These are phyloP conservation scores for Trifolium dubium DNA, from an alignment of 306 rosid species.

Conservation along the genomic window DNA sequence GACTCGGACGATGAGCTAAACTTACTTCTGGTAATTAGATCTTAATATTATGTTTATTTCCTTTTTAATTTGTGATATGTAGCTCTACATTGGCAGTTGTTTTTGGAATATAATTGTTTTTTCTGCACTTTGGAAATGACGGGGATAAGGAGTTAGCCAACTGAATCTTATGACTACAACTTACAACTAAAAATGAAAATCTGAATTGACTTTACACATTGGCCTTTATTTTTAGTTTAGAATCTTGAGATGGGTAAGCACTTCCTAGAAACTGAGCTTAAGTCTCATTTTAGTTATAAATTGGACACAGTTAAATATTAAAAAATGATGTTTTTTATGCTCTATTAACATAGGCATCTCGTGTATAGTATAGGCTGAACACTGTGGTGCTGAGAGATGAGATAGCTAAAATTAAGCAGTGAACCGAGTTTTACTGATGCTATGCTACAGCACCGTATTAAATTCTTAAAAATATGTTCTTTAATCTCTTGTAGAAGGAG, in stretches of 20 bases:
- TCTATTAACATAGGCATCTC: constrained; percentile 33
- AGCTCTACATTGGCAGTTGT: constrained; percentile 9
- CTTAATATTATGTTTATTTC: constrained; percentile 11
- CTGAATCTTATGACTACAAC: constrained; percentile 20
- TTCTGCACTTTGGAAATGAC: constrained; percentile 8
- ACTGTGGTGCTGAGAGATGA: constrained; percentile 11
- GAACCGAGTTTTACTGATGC: constrained; percentile 16
- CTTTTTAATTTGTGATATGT: constrained; percentile 29
- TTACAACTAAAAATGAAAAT: background rate
- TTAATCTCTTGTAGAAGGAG: constrained; percentile 63
- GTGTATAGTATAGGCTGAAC: constrained; percentile 10
- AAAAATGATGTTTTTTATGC: background rate
- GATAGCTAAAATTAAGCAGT: constrained; percentile 26
- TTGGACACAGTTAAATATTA: constrained; percentile 20
- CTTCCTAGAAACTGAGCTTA: constrained; percentile 12
- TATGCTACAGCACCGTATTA: background rate
- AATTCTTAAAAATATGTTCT: constrained; percentile 4
- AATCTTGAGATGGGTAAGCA: constrained; percentile 29
- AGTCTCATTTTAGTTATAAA: constrained; percentile 15
- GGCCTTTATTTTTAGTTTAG: constrained; percentile 31
- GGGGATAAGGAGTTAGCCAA: background rate
- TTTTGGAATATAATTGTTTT: constrained; percentile 24
- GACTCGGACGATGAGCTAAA: constrained; percentile 73
- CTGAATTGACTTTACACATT: background rate
- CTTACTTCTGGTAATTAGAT: constrained; percentile 67